Evolutionary conservation across 176 grass and related monocot genomes (phyloP).

Genomic region (Dactylis glomerata): DNA sequence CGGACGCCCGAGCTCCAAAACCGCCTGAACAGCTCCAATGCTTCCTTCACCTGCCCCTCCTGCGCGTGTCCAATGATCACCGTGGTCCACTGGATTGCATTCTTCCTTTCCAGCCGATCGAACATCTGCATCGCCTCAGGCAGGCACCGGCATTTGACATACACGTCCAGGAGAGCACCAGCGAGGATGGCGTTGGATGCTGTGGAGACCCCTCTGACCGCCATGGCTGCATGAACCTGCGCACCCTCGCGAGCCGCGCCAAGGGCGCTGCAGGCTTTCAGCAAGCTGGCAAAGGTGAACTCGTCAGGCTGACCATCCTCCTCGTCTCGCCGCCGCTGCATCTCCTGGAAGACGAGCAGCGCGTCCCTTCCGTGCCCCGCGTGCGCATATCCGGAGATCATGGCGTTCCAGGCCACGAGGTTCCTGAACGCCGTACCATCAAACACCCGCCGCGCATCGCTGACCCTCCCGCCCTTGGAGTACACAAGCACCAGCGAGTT

Average conservation of each 20-base stretch:
- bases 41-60: conserved; percentile 33
- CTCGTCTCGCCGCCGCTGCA: neutral
- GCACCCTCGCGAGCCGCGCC: conserved; percentile 29
- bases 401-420: conserved; percentile 46
- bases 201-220: neutral
- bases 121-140: conserved; percentile 38
- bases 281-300: conserved; percentile 56
- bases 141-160: conserved; percentile 39
- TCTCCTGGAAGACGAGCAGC: conserved; percentile 39
- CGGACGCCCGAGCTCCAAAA: conserved; percentile 42
- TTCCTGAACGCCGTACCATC: conserved; percentile 13
- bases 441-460: conserved; percentile 39
- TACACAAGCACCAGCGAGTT: conserved; percentile 47
- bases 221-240: conserved; percentile 47
- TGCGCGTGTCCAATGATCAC: conserved; percentile 42
- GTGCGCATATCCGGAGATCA: conserved; percentile 47
- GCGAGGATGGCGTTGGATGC: conserved; percentile 31
- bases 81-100: conserved; percentile 46
- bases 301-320: conserved; percentile 30
- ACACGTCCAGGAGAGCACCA: conserved; percentile 40
- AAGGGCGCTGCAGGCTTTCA: conserved; percentile 47
- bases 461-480: conserved; percentile 32
- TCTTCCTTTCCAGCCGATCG: conserved; percentile 30
- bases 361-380: conserved; percentile 25
- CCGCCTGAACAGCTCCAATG: conserved; percentile 26